Base-by-base conservation (phyloP, 177 flowering plant species). In the Tripterygium wilfordii region DNA sequence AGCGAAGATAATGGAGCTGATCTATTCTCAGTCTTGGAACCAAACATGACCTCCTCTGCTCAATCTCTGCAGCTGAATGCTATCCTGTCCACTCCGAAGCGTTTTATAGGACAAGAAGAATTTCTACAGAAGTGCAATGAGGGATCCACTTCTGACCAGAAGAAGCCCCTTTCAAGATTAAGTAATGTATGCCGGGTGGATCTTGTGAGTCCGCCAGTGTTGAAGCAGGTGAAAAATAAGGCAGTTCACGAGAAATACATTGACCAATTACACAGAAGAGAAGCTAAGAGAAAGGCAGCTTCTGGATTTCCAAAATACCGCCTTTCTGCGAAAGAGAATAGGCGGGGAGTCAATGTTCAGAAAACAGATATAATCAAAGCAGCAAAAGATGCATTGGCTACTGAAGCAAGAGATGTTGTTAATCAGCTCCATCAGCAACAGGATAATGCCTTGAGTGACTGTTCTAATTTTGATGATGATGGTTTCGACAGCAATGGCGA, bases 221-320 rank as follows among this genome's bases (percentile, higher is more conserved):
- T 89, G 55, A 92, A 92, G 74, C 79, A 52, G 53, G 74, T 92
- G 1, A 86, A 84, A 60, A 83, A 89, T 66, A 65, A 44, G 69
- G 78, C 70, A 14, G 65, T 82, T 55, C 99, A 86, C 58, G 97
- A 94, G 74, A 88, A 81, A 56, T 94, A 82, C 35, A 77, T 94
- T 22, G 90, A 90, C 30, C 86, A 65, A 33, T 60, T 89, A 40
- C 96, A 83, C 46, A 6, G 43, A 27, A 77, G 98, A 63, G 95
- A 85, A 45, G 83, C 82, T 26, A 77, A 65, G 63, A 76, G 91
- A 63, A 67, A 46, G 54, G 67, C 75, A 35, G 76, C 65, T 24
- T 47, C 60, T 12, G 40, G 23, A 37, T 51, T 59, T 27, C 46
- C 31, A 3, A 52, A 45, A 51, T 66, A 62, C 35, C 15, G 31